Evolutionary conservation across 1,284 basidiomycete genomes (phyloP).

Genomic region (Psilocybe mexicana): DNA sequence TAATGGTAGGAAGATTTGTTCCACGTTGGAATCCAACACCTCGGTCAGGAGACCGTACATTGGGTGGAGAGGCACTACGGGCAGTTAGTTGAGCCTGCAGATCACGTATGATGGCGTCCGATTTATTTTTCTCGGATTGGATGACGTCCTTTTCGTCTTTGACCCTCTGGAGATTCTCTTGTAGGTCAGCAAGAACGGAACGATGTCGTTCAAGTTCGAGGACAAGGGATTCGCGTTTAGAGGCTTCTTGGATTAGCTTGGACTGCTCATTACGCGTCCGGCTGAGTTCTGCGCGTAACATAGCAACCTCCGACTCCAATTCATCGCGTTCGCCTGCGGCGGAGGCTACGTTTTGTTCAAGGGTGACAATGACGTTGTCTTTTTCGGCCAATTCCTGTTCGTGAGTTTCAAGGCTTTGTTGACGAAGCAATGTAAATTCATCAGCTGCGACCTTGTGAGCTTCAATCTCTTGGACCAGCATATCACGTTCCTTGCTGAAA

Average conservation of each 20-base stretch:
- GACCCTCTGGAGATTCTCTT: conserved; percentile 71
- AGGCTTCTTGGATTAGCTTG: conserved; percentile 67
- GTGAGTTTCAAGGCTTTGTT: conserved; percentile 51
- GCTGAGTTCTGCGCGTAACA: conserved; percentile 61
- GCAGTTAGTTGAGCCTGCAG: conserved; percentile 69
- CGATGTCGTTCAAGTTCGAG: conserved; percentile 78
- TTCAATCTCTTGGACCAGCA: conserved; percentile 61
- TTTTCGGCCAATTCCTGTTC: conserved; percentile 56
- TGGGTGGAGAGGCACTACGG: conserved; percentile 55
- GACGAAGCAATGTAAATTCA: conserved; percentile 52
- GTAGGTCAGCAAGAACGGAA: conserved; percentile 70
- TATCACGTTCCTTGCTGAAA: conserved; percentile 52
- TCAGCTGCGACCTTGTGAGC: conserved; percentile 61
- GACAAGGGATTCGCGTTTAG: conserved; percentile 69
- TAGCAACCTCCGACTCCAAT: conserved; percentile 54
- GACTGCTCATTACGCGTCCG: conserved; percentile 58
- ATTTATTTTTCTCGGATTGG: conserved; percentile 68
- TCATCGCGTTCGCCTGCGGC: conserved; percentile 52
- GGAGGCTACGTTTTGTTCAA: conserved; percentile 51
- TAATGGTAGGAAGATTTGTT: conserved; percentile 62
- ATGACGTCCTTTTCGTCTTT: conserved; percentile 81
- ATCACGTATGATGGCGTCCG: conserved; percentile 69
- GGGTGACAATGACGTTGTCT: conserved; percentile 40
- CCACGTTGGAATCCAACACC: conserved; percentile 55
- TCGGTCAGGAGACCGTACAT: conserved; percentile 54